Percentiles rank a stretch among this genome's conserved stretches.
phyloP scores from a whole-genome alignment of 169 alveolate genomes.

The Neospora caninum region DNA sequence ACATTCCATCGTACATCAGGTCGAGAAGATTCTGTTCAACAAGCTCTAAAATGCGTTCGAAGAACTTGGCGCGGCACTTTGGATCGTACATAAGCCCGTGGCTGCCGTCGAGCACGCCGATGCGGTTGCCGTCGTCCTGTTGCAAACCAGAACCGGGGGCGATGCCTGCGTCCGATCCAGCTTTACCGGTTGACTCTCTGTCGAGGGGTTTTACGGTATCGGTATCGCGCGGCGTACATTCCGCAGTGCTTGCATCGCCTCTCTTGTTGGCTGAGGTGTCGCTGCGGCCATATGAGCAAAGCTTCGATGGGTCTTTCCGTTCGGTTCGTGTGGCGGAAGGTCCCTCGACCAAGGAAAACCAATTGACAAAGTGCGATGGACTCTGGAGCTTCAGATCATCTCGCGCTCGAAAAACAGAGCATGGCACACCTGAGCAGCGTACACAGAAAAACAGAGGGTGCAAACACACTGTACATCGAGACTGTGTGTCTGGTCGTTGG shows the following conservation, averaged over 20 bases:
- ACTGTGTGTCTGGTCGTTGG: background rate
- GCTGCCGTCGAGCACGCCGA: conserved; percentile 37
- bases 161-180: too few species aligned
- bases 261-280: too few species aligned
- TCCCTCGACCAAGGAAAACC: conserved; percentile 38
- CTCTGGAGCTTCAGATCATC: conserved; percentile 34
- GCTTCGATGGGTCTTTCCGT: background rate
- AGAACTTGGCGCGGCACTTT: conserved; percentile 12
- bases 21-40: conserved; percentile 26
- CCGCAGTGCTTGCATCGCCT: too few species aligned
- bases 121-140: background rate
- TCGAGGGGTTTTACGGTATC: too few species aligned
- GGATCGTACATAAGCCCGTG: conserved; percentile 52
- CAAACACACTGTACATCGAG: background rate
- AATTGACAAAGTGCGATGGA: conserved; percentile 23
- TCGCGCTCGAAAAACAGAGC: conserved; percentile 52
- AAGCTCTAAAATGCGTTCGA: conserved; percentile 27
- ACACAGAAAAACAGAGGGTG: background rate
- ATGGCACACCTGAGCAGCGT: conserved; percentile 47
- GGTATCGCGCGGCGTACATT: too few species aligned
- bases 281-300: too few species aligned
- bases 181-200: too few species aligned
- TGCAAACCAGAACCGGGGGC: too few species aligned
- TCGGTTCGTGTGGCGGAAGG: background rate
- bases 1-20: conserved; percentile 32